A percentile compares a stretch with the other conserved stretches of the same genome.
Evolutionary conservation across 179 eudicot species (phyloP).

Genomic region (Corrigiola litoralis): DNA sequence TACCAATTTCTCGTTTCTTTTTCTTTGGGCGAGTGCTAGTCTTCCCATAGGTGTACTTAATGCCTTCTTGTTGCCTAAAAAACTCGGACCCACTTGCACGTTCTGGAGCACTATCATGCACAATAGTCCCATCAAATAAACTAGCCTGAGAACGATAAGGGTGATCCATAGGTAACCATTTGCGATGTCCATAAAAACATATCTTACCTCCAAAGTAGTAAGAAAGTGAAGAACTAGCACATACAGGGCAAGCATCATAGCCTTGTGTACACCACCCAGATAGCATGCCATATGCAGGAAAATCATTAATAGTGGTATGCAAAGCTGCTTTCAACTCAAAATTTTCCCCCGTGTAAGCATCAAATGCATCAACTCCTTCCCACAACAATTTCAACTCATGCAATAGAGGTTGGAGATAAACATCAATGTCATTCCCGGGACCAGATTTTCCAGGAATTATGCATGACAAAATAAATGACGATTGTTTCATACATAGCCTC

Average conservation of each 20-base stretch:
- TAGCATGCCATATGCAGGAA: conserved; percentile 6
- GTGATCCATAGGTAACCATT: neutral
- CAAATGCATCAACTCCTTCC: neutral
- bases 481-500: neutral
- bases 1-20: too few species aligned
- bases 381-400: neutral
- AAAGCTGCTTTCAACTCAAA: neutral
- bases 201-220: neutral
- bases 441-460: neutral
- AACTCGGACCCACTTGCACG: neutral
- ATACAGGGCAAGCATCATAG: neutral
- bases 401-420: too few species aligned
- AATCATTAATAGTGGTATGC: neutral
- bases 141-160: neutral
- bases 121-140: neutral
- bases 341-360: neutral
- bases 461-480: neutral
- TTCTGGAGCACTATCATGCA: neutral
- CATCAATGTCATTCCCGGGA: too few species aligned
- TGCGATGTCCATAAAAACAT: neutral
- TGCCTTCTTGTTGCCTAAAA: neutral
- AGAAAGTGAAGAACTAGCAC: neutral
- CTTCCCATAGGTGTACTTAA: neutral
- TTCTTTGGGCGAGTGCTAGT: too few species aligned
- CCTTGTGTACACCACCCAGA: neutral